Evolutionary conservation across 2,329 filamentous ascomycete species (phyloP), one percentile per base, ranked within the genome.

Genomic region (Fusarium sacchari): DNA sequence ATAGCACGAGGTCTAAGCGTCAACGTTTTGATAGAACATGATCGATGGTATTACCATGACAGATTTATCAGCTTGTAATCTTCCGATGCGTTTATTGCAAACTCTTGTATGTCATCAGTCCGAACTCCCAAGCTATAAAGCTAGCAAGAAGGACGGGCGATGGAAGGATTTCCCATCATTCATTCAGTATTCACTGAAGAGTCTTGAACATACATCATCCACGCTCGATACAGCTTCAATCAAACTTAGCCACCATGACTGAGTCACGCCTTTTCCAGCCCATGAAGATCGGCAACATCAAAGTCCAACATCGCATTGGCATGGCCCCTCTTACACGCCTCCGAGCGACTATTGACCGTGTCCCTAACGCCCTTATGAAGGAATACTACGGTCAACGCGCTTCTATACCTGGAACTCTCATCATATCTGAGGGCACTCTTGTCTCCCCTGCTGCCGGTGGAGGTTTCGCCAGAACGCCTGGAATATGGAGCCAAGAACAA

Each of bases 271-370:
- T 87, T 24, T 87, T 87, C 77, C 77, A 80, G 40, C 84, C 85
- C 6, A 68, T 87, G 52, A 81, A 80, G 63, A 72, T 86, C 5
- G 85, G 86, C 69, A 80, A 80, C 22, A 59, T 79, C 22, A 67
- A 79, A 43, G 77, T 87, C 44, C 76, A 83, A 64, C 83, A 86
- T 72, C 82, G 86, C 7, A 75, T 91, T 42, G 85, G 84, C 44
- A 86, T 91, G 82, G 86, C 89, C 2, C 89, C 89, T 5, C 80
- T 92, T 62, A 90, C 89, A 22, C 85, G 88, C 7, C 84, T 84
- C 71, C 84, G 88, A 39, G 84, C 82, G 46, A 81, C 80, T 43
- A 80, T 87, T 59, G 71, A 82, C 26, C 77, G 73, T 6, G 63
- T 80, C 1, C 78, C 80, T 0, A 74, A 67, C 0, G 44, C 75